Evolutionary conservation across 192 early-diverging fungal genomes (phyloP).

Genomic region (Umbelopsis ramanniana): DNA sequence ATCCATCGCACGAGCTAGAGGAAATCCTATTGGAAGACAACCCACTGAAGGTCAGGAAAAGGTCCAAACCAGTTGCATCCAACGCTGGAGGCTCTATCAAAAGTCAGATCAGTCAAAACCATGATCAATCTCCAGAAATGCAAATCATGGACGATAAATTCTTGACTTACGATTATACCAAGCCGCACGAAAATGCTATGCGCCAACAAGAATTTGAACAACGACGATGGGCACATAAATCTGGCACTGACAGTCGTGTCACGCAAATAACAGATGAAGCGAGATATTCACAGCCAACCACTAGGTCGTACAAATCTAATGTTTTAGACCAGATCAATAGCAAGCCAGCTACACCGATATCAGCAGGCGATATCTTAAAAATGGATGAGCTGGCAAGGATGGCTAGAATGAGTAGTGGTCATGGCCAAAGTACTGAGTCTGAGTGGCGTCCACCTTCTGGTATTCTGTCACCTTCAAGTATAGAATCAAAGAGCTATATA

Average conservation of each 20-base stretch:
- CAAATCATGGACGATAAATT: slow-evolving; percentile 84
- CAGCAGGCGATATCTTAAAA: slow-evolving; percentile 40
- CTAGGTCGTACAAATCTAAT: slow-evolving; percentile 25
- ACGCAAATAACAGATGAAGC: background rate
- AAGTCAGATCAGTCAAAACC: slow-evolving; percentile 46
- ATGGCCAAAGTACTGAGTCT: background rate
- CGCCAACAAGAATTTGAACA: slow-evolving; percentile 33
- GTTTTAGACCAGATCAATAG: slow-evolving; percentile 34
- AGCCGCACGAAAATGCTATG: slow-evolving; percentile 43
- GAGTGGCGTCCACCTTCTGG: slow-evolving; percentile 40
- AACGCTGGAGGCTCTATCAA: slow-evolving; percentile 27
- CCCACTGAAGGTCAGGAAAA: slow-evolving; percentile 81
- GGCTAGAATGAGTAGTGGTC: slow-evolving; percentile 19
- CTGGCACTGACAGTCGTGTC: background rate
- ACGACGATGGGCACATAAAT: slow-evolving; percentile 34
- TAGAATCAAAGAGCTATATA: background rate
- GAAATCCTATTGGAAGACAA: slow-evolving; percentile 97
- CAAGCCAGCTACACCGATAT: slow-evolving; percentile 36
- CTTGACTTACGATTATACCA: slow-evolving; percentile 73
- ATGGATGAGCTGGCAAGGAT: slow-evolving; percentile 41
- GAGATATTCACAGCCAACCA: background rate
- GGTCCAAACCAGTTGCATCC: slow-evolving; percentile 48
- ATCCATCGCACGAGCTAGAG: slow-evolving; percentile 94
- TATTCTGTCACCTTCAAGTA: background rate
- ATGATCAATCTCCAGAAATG: slow-evolving; percentile 62